These are phyloP conservation scores for Talaromyces wortmannii DNA, from an alignment of 495 filamentous ascomycete species.

Conservation along the genomic window DNA sequence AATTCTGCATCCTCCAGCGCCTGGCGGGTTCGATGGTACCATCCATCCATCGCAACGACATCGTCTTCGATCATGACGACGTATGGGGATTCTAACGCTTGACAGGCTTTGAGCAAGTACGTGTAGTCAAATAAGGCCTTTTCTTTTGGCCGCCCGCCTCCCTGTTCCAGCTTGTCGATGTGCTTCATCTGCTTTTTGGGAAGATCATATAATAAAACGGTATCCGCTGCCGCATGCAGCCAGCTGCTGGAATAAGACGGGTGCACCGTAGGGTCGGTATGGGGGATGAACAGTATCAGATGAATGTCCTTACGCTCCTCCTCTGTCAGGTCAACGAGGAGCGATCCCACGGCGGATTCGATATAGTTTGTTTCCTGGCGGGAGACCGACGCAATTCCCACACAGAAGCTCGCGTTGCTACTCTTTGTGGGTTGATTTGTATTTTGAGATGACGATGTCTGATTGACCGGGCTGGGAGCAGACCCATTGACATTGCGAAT, in stretches of 20 bases:
- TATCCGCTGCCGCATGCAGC: slow-evolving; percentile 35
- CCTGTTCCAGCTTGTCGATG: slow-evolving; percentile 9
- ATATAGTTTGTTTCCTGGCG: slow-evolving; percentile 28
- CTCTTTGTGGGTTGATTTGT: background rate
- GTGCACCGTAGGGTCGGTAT: slow-evolving; percentile 36
- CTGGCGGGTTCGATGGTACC: slow-evolving; percentile 34
- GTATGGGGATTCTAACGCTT: slow-evolving; percentile 25
- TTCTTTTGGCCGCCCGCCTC: slow-evolving; percentile 11
- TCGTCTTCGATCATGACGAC: slow-evolving; percentile 49
- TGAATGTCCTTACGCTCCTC: slow-evolving; percentile 34
- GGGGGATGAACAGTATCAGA: slow-evolving; percentile 42
- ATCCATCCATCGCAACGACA: slow-evolving; percentile 40
- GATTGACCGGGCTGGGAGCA: background rate
- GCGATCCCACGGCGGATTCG: slow-evolving; percentile 34
- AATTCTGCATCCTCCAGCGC: slow-evolving; percentile 28
- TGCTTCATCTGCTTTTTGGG: slow-evolving; percentile 13
- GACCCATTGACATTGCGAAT: slow-evolving; percentile 12
- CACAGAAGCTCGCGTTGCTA: slow-evolving; percentile 7
- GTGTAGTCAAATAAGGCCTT: slow-evolving; percentile 40
- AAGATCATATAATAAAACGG: slow-evolving; percentile 37
- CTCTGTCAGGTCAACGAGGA: slow-evolving; percentile 35
- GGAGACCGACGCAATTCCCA: slow-evolving; percentile 14
- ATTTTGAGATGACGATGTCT: background rate
- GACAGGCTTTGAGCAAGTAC: slow-evolving; percentile 34
- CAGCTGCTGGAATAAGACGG: slow-evolving; percentile 35